phyloP scores from a whole-genome alignment of 176 grass and related monocot species.

The Cenchrus purpureus region DNA sequence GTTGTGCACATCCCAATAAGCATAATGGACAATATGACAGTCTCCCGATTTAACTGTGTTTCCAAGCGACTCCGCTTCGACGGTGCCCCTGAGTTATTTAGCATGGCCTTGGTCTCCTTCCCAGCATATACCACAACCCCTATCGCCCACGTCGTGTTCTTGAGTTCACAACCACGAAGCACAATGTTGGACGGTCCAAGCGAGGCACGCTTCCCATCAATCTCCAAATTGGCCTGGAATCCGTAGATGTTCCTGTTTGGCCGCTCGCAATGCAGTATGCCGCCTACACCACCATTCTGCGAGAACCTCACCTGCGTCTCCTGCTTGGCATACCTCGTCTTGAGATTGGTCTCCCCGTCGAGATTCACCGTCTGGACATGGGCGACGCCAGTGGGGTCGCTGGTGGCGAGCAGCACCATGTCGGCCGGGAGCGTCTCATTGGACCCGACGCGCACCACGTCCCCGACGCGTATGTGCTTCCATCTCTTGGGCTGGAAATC shows the following conservation, averaged over 20 bases:
- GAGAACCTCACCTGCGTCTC: slow-evolving; percentile 64
- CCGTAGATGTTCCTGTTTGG: slow-evolving; percentile 82
- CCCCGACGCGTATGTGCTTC: slow-evolving; percentile 80
- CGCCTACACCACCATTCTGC: slow-evolving; percentile 25
- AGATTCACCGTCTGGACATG: slow-evolving; percentile 94
- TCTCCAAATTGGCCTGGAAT: slow-evolving; percentile 76
- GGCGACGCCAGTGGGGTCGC: slow-evolving; percentile 73
- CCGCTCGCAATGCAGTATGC: slow-evolving; percentile 61
- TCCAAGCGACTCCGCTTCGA: slow-evolving; percentile 79
- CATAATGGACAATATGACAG: slow-evolving; percentile 66
- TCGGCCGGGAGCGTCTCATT: slow-evolving; percentile 72
- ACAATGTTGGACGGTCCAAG: slow-evolving; percentile 81
- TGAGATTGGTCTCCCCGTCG: slow-evolving; percentile 90
- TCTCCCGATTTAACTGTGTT: slow-evolving; percentile 78
- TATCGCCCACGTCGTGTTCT: slow-evolving; percentile 79
- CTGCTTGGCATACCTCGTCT: slow-evolving; percentile 79
- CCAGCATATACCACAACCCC: slow-evolving; percentile 88
- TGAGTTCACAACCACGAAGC: slow-evolving; percentile 87
- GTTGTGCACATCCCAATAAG: slow-evolving; percentile 66
- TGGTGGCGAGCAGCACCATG: slow-evolving; percentile 77
- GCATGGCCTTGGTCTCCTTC: slow-evolving; percentile 93
- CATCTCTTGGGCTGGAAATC: slow-evolving; percentile 66
- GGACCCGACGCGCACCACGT: slow-evolving; percentile 62
- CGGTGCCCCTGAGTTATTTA: slow-evolving; percentile 72
- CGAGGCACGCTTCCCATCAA: slow-evolving; percentile 53